phyloP scores from a whole-genome alignment of 2,329 filamentous ascomycete genomes.

The Xylariales sp. region DNA sequence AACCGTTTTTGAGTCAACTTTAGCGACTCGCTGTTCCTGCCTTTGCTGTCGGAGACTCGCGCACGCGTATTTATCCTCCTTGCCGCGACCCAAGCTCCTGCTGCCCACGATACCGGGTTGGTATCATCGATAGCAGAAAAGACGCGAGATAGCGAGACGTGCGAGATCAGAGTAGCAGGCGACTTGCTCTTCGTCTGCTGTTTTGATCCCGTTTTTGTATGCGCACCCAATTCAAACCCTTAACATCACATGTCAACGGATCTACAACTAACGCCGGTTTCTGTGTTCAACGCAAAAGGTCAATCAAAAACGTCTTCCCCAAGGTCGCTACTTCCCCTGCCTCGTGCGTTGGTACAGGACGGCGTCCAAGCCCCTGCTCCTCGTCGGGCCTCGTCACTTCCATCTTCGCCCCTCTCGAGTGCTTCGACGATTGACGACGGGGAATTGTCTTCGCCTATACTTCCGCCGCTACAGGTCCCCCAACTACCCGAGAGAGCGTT shows the following conservation, averaged over 20 bases:
- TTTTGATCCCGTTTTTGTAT: constrained; percentile 42
- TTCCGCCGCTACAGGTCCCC: constrained; percentile 70
- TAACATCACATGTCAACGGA: constrained; percentile 24
- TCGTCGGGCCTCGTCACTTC: constrained; percentile 55
- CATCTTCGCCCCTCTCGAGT: constrained; percentile 70
- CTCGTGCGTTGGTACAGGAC: constrained; percentile 72
- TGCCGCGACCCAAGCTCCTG: constrained; percentile 16
- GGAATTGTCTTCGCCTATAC: constrained; percentile 64
- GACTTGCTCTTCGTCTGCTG: constrained; percentile 43
- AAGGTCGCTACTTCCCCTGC: constrained; percentile 60
- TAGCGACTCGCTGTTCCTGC: constrained; percentile 24
- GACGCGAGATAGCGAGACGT: constrained; percentile 32
- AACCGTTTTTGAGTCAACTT: constrained; percentile 31
- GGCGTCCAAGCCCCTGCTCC: constrained; percentile 56
- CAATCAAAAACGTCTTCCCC: constrained; percentile 67
- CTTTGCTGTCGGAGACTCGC: constrained; percentile 17
- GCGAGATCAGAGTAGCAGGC: constrained; percentile 43
- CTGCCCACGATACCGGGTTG: constrained; percentile 13
- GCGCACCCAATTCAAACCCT: constrained; percentile 27
- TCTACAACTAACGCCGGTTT: constrained; percentile 33
- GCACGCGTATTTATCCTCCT: constrained; percentile 30
- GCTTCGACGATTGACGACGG: constrained; percentile 69
- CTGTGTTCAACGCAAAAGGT: constrained; percentile 46
- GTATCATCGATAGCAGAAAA: constrained; percentile 20
- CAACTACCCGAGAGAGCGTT: constrained; percentile 66